These are phyloP conservation scores for Neurospora sp. DNA, from an alignment of 495 filamentous ascomycete genomes.

Conservation along the genomic window DNA sequence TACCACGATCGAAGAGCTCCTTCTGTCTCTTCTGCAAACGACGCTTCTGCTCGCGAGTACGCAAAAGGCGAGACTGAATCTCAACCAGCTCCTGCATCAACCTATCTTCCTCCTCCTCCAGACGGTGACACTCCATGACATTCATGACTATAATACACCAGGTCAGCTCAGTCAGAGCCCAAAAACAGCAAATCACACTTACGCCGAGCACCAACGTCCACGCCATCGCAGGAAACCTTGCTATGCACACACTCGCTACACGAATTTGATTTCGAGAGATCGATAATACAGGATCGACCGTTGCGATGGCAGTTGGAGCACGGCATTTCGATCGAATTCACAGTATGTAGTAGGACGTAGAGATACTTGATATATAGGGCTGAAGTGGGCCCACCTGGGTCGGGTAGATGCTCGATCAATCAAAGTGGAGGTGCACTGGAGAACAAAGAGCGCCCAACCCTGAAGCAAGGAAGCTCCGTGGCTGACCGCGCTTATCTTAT, in stretches of 20 bases:
- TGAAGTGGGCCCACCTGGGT: neutral
- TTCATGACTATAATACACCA: neutral
- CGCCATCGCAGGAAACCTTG: neutral
- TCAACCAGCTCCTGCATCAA: neutral
- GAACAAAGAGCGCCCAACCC: neutral
- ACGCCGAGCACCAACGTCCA: neutral
- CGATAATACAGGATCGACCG: neutral
- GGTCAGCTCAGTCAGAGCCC: neutral
- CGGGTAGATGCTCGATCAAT: neutral
- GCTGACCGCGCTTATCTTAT: neutral
- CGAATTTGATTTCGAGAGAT: neutral
- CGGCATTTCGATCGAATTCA: neutral
- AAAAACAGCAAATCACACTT: neutral
- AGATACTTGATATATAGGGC: neutral
- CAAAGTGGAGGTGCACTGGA: neutral
- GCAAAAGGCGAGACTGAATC: neutral
- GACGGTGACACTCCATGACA: neutral
- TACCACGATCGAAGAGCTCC: neutral
- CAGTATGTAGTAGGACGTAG: neutral
- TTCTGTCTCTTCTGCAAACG: neutral
- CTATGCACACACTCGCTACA: neutral
- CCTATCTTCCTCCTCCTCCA: neutral
- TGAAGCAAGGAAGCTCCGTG: neutral
- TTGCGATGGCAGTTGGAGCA: neutral
- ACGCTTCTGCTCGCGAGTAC: neutral